Percentiles rank a stretch among this genome's conserved stretches.
phyloP scores from a whole-genome alignment of 257 asterid species.

The Capsicum pubescens region DNA sequence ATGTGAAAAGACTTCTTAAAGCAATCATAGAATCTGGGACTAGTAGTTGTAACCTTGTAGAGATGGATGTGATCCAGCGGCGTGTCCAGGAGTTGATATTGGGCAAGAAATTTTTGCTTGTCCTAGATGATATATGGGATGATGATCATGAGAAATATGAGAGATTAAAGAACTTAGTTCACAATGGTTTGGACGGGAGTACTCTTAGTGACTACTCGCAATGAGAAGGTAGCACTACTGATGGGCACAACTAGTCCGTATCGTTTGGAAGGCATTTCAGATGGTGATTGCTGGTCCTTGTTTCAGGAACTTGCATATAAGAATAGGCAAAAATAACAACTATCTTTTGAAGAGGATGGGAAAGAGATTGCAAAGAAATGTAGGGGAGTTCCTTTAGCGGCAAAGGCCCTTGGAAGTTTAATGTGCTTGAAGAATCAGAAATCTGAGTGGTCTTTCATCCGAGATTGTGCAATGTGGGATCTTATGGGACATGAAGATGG shows the following conservation, averaged over 20 bases:
- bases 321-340: conserved; percentile 34
- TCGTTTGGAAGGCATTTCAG: conserved; percentile 53
- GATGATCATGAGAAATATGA: conserved; percentile 25
- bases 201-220: conserved; percentile 32
- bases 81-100: neutral
- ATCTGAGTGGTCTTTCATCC: conserved; percentile 57
- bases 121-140: conserved; percentile 37
- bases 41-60: conserved; percentile 11
- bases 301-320: conserved; percentile 45
- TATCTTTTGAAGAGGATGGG: conserved; percentile 39
- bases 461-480: conserved; percentile 64
- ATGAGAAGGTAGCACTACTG: conserved; percentile 19
- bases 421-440: conserved; percentile 51
- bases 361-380: conserved; percentile 60
- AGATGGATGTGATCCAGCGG: conserved; percentile 18
- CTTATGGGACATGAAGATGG: conserved; percentile 42
- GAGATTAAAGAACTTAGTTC: conserved; percentile 1
- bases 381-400: conserved; percentile 74
- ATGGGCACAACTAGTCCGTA: conserved; percentile 43
- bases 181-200: conserved; percentile 12
- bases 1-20: conserved; percentile 24
- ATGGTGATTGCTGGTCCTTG: conserved; percentile 52
- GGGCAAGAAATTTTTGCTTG: conserved; percentile 20
- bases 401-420: conserved; percentile 67
- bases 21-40: conserved; percentile 21